phyloP scores from a whole-genome alignment of 495 filamentous ascomycete genomes.

The Daldinia concentrica region DNA sequence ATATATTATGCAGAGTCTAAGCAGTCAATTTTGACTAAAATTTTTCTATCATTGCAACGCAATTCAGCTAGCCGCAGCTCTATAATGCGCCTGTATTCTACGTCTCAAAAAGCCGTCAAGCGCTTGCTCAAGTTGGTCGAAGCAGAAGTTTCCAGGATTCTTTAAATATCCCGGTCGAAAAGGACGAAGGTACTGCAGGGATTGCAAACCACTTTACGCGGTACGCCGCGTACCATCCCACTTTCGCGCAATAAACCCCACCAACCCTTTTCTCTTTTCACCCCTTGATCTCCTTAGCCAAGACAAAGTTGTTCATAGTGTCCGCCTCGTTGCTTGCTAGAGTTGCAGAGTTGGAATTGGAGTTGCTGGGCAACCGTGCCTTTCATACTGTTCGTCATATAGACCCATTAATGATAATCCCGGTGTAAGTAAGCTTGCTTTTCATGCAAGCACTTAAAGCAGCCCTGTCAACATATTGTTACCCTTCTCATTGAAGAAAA shows the following conservation, averaged over 20 bases:
- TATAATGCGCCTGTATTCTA: too few species aligned
- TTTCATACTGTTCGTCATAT: constrained; percentile 39
- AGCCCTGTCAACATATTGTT: constrained; percentile 33
- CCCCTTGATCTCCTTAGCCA: constrained; percentile 41
- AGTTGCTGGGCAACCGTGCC: constrained; percentile 51
- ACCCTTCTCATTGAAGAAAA: constrained; percentile 30
- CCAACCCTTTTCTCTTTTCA: constrained; percentile 22
- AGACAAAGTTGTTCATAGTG: constrained; percentile 33
- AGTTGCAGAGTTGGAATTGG: constrained; percentile 14
- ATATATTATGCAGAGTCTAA: neutral
- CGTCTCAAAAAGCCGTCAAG: too few species aligned
- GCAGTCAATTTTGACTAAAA: constrained; percentile 12
- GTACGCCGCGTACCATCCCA: constrained; percentile 46
- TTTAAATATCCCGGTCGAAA: constrained; percentile 17
- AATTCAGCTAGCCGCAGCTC: too few species aligned
- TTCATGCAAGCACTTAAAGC: constrained; percentile 52
- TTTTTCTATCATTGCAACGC: neutral
- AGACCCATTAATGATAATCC: constrained; percentile 14
- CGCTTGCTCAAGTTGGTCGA: neutral
- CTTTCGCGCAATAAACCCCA: constrained; percentile 41
- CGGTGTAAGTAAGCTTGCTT: constrained; percentile 31
- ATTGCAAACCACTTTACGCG: constrained; percentile 50
- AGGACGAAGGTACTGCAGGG: constrained; percentile 30
- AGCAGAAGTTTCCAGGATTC: constrained; percentile 6
- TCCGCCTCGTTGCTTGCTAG: constrained; percentile 26